Percentiles rank a stretch among this genome's conserved stretches.
phyloP scores from a whole-genome alignment of 2,329 filamentous ascomycete genomes.

The Thermothelomyces thermophilus region DNA sequence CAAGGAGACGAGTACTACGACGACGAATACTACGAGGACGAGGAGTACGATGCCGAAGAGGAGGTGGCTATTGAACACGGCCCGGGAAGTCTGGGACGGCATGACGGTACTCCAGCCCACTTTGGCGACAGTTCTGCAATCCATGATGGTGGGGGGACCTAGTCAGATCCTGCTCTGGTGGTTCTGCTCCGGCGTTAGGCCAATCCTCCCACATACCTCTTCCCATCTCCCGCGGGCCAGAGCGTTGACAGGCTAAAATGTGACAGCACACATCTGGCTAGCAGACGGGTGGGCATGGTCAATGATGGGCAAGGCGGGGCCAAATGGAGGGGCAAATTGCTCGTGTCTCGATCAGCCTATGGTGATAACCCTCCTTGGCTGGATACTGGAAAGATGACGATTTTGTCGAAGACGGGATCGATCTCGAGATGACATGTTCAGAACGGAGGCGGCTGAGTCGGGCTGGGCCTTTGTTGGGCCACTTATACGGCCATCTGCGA shows the following conservation, averaged over 20 bases:
- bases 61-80: slow-evolving; percentile 12
- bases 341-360: too few species aligned
- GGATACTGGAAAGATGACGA: too few species aligned
- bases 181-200: not conserved
- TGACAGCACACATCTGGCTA: not conserved
- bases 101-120: not conserved
- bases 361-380: too few species aligned
- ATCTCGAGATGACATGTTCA: too few species aligned
- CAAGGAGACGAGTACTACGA: slow-evolving; percentile 24
- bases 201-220: not conserved
- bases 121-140: slow-evolving; percentile 6
- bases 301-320: too few species aligned
- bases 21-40: slow-evolving; percentile 24
- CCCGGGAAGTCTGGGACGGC: not conserved
- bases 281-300: too few species aligned
- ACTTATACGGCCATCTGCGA: too few species aligned
- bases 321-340: too few species aligned
- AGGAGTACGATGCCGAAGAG: slow-evolving; percentile 22
- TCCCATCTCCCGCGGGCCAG: slow-evolving; percentile 1
- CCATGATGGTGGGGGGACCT: slow-evolving; percentile 19
- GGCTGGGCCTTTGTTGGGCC: too few species aligned
- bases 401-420: too few species aligned
- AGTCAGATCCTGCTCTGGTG: not conserved
- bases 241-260: slow-evolving; percentile 5
- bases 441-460: too few species aligned